Conservation (phyloP, 352 stramenopile genomes). For the Phytophthora hybrid region DNA sequence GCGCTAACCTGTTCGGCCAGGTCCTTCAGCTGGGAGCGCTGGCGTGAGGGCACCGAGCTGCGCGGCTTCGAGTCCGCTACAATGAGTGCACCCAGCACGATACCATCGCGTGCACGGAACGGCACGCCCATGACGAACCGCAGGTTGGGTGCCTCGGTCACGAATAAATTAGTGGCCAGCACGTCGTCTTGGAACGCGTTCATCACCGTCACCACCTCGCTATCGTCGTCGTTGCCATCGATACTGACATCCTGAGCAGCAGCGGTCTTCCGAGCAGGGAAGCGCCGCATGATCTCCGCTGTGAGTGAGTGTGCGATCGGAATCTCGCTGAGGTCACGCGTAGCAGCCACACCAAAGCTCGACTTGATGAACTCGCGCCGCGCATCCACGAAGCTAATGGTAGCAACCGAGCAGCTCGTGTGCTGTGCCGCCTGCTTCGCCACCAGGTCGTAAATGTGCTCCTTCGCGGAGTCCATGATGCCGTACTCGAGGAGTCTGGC, state of each 20-base stretch:
- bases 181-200: slow-evolving; percentile 53
- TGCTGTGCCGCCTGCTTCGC: slow-evolving; percentile 65
- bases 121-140: slow-evolving; percentile 69
- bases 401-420: slow-evolving; percentile 56
- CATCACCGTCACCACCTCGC: slow-evolving; percentile 49
- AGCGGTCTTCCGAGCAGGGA: slow-evolving; percentile 24
- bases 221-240: slow-evolving; percentile 31
- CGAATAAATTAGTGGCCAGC: slow-evolving; percentile 64
- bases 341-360: slow-evolving; percentile 45
- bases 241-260: slow-evolving; percentile 38
- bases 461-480: slow-evolving; percentile 64
- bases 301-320: slow-evolving; percentile 66
- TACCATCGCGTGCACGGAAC: slow-evolving; percentile 55
- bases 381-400: slow-evolving; percentile 73
- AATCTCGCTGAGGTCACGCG: slow-evolving; percentile 45
- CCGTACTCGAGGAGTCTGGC: slow-evolving; percentile 56
- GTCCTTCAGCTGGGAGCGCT: slow-evolving; percentile 48
- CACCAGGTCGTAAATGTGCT: slow-evolving; percentile 64
- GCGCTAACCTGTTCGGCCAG: slow-evolving; percentile 57
- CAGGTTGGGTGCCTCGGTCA: slow-evolving; percentile 56
- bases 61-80: slow-evolving; percentile 59
- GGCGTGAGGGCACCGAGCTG: slow-evolving; percentile 34
- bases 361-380: slow-evolving; percentile 69
- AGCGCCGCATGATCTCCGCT: slow-evolving; percentile 63
- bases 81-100: slow-evolving; percentile 65